Percentiles rank a stretch among this genome's conserved stretches.
Evolutionary conservation across 768 basidiomycete species (phyloP).

Genomic region (Hemileccinum impolitum): DNA sequence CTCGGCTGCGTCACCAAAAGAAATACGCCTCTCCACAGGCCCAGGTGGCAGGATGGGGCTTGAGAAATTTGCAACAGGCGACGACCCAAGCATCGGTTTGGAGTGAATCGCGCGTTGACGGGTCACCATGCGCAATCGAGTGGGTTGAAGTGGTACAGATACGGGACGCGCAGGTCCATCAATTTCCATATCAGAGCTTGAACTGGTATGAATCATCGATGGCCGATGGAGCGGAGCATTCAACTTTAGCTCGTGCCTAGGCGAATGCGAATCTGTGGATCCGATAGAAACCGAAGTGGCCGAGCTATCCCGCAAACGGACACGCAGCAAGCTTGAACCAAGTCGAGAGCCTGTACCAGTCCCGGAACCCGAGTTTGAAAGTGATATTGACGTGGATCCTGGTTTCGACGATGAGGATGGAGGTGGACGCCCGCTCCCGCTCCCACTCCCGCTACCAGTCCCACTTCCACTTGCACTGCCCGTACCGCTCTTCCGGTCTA

Average conservation of each 20-base stretch:
- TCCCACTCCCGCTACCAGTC: constrained; percentile 11
- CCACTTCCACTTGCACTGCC: constrained; percentile 10
- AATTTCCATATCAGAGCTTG: constrained; percentile 25
- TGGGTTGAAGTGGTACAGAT: constrained; percentile 18
- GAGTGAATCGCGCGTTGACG: background rate
- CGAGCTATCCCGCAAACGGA: constrained; percentile 27
- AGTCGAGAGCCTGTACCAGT: constrained; percentile 24
- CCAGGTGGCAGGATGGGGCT: constrained; percentile 12
- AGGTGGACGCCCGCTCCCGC: constrained; percentile 7
- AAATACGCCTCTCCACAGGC: background rate
- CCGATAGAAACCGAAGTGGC: constrained; percentile 28
- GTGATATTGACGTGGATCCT: constrained; percentile 21
- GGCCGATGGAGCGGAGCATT: constrained; percentile 6
- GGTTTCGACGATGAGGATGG: constrained; percentile 18
- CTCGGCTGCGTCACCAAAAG: constrained; percentile 3
- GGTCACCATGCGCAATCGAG: background rate
- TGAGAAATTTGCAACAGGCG: constrained; percentile 19
- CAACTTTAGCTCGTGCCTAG: constrained; percentile 3
- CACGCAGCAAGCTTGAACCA: constrained; percentile 20
- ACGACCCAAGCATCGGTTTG: constrained; percentile 10
- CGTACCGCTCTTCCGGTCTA: constrained; percentile 7
- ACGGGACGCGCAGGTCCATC: constrained; percentile 20
- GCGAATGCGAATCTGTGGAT: constrained; percentile 18
- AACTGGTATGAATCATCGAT: constrained; percentile 3
- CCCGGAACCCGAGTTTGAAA: constrained; percentile 22